Evolutionary conservation across 2,329 filamentous ascomycete species (phyloP), one percentile per base, ranked within the genome.

Genomic region (Fusarium sp.): DNA sequence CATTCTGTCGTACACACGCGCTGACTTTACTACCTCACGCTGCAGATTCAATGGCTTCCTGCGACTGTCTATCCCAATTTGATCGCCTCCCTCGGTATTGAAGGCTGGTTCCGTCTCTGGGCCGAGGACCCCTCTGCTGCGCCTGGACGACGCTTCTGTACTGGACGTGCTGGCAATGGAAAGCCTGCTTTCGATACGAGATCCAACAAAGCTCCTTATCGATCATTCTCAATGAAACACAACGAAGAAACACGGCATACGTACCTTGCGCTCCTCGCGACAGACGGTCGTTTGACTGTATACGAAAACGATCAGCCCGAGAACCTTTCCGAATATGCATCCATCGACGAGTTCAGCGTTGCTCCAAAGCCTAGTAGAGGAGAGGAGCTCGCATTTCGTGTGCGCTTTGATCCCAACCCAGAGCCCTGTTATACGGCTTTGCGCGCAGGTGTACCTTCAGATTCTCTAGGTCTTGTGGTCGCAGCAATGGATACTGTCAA

Each of bases 101-200:
- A 98, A 75, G 93, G 95, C 75, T 91, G 91, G 78, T 94, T 97
- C 83, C 93, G 94, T 77, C 86, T 98, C 69, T 98, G 95, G 95
- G 91, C 92, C 64, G 95, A 98, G 81, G 94, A 98, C 80, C 90
- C 92, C 17, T 92, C 91, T 2, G 92, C 96, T 49, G 86, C 92
- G 2, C 90, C 91, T 1, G 94, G 94, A 33, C 89, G 92, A 33
- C 91, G 94, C 52, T 98, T 98, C 84, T 93, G 91, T 76, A 85
- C 81, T 83, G 79, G 78, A 17, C 92, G 84, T 17, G 76, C 80
- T 40, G 80, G 80, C 34, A 79, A 76, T 52, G 81, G 84, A 45
- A 85, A 83, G 43, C 83, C 85, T 4, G 84, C 86, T 13, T 88
- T 86, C 50, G 87, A 89, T 71, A 85, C 84, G 34, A 82, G 86